phyloP scores from a whole-genome alignment of 495 filamentous ascomycete species.

The Aspergillus avenaceus region DNA sequence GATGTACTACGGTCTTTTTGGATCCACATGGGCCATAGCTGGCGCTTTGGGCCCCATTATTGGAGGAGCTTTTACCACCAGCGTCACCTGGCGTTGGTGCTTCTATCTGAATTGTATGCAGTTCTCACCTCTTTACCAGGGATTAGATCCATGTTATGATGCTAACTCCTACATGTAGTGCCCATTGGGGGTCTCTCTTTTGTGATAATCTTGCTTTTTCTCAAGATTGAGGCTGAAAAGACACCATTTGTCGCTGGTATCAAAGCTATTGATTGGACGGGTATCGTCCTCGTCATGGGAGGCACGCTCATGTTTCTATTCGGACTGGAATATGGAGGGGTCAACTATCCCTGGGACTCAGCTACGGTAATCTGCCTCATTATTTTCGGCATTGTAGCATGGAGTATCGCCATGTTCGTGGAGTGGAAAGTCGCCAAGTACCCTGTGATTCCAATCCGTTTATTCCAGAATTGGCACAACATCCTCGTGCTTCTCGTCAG shows the following conservation, averaged over 20 bases:
- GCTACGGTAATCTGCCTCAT: constrained; percentile 73
- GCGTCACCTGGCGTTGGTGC: constrained; percentile 59
- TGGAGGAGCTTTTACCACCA: constrained; percentile 69
- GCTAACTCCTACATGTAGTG: constrained; percentile 33
- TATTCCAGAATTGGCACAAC: constrained; percentile 61
- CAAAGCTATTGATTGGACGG: constrained; percentile 72
- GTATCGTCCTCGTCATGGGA: constrained; percentile 65
- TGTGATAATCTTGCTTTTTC: constrained; percentile 61
- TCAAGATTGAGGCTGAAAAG: constrained; percentile 71
- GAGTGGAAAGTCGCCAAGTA: constrained; percentile 71
- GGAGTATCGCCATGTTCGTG: constrained; percentile 58
- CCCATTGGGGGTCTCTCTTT: constrained; percentile 72
- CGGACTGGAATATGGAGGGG: constrained; percentile 74
- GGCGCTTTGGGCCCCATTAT: constrained; percentile 69
- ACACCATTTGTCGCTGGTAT: constrained; percentile 68
- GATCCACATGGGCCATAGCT: constrained; percentile 71
- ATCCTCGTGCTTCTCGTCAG: constrained; percentile 52
- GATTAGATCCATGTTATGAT: background rate
- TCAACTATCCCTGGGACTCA: constrained; percentile 71
- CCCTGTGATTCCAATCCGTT: constrained; percentile 69
- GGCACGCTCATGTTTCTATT: constrained; percentile 79
- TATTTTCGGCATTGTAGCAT: constrained; percentile 65
- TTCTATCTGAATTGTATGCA: constrained; percentile 62
- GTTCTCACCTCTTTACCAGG: background rate
- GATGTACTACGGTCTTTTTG: constrained; percentile 60